phyloP scores from a whole-genome alignment of 352 stramenopile genomes.

The Phytophthora niederhauseri region DNA sequence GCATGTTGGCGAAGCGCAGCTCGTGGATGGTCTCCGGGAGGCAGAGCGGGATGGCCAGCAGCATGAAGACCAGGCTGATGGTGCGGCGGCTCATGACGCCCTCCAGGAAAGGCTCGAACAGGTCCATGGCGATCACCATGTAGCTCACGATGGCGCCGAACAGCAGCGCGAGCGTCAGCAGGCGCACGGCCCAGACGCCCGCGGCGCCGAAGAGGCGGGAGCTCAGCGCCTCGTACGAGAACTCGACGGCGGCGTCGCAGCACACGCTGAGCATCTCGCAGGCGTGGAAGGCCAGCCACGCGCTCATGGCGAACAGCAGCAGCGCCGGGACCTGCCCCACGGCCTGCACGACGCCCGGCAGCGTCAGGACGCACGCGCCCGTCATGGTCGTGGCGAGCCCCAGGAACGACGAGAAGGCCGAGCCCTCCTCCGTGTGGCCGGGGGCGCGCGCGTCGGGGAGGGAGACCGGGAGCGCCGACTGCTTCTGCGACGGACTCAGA shows the following conservation, averaged over 20 bases:
- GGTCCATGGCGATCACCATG: constrained; percentile 87
- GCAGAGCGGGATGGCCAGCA: constrained; percentile 76
- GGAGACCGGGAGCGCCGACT: constrained; percentile 1
- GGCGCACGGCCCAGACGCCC: constrained; percentile 73
- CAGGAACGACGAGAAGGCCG: constrained; percentile 74
- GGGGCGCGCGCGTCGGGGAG: constrained; percentile 9
- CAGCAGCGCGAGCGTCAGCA: constrained; percentile 76
- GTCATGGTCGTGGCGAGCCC: constrained; percentile 87
- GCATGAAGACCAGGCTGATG: constrained; percentile 68
- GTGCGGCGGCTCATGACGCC: constrained; percentile 59
- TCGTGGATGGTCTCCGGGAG: constrained; percentile 86
- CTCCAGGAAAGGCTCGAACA: constrained; percentile 79
- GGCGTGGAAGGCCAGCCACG: constrained; percentile 67
- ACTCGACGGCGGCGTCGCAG: constrained; percentile 68
- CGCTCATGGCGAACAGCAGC: constrained; percentile 58
- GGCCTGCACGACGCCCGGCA: constrained; percentile 69
- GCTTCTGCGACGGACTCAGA: constrained; percentile 30
- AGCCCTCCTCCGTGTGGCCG: constrained; percentile 54
- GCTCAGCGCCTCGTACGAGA: constrained; percentile 84
- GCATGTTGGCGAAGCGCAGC: constrained; percentile 79
- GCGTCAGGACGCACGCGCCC: constrained; percentile 76
- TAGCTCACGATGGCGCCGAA: constrained; percentile 86
- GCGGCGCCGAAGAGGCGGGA: constrained; percentile 70
- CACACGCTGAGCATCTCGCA: constrained; percentile 76
- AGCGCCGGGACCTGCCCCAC: constrained; percentile 58